These are phyloP conservation scores for Plenodomus lindquistii DNA, from an alignment of 2,329 filamentous ascomycete genomes.

Conservation along the genomic window DNA sequence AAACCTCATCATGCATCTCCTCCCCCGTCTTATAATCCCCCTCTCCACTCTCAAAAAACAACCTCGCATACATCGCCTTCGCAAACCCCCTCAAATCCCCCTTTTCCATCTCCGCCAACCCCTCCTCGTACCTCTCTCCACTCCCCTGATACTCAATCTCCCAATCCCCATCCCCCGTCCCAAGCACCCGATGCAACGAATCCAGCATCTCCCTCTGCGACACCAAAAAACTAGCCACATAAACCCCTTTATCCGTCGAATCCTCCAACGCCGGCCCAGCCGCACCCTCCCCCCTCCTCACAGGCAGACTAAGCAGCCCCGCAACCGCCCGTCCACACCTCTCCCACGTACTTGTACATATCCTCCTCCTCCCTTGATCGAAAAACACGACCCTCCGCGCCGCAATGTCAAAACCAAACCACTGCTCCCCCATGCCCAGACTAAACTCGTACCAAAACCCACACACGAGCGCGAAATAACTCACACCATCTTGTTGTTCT, in stretches of 20 bases:
- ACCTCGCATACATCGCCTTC: slow-evolving; percentile 50
- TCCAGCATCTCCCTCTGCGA: slow-evolving; percentile 67
- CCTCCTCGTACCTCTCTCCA: slow-evolving; percentile 51
- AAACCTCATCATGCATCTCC: slow-evolving; percentile 52
- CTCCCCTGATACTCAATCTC: slow-evolving; percentile 55
- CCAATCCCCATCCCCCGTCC: slow-evolving; percentile 65
- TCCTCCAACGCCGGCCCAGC: background rate
- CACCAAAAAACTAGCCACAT: slow-evolving; percentile 39
- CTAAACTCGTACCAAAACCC: slow-evolving; percentile 48
- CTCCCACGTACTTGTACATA: slow-evolving; percentile 59
- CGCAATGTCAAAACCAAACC: slow-evolving; percentile 45
- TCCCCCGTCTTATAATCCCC: slow-evolving; percentile 13
- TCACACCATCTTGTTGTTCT: slow-evolving; percentile 1
- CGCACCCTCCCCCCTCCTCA: slow-evolving; percentile 9
- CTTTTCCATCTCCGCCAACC: slow-evolving; percentile 45
- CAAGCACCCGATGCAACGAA: slow-evolving; percentile 62
- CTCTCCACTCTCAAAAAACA: slow-evolving; percentile 17
- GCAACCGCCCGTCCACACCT: slow-evolving; percentile 62
- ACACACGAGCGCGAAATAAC: slow-evolving; percentile 16
- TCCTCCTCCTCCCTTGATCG: slow-evolving; percentile 32
- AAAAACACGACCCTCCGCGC: slow-evolving; percentile 34
- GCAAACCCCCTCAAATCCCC: slow-evolving; percentile 50
- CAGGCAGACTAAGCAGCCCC: slow-evolving; percentile 44
- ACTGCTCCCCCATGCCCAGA: slow-evolving; percentile 27
- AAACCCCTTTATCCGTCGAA: slow-evolving; percentile 8